Evolutionary conservation across 441 rosid species (phyloP), one percentile per base, ranked within the genome.

Genomic region (Populus trichocarpa): DNA sequence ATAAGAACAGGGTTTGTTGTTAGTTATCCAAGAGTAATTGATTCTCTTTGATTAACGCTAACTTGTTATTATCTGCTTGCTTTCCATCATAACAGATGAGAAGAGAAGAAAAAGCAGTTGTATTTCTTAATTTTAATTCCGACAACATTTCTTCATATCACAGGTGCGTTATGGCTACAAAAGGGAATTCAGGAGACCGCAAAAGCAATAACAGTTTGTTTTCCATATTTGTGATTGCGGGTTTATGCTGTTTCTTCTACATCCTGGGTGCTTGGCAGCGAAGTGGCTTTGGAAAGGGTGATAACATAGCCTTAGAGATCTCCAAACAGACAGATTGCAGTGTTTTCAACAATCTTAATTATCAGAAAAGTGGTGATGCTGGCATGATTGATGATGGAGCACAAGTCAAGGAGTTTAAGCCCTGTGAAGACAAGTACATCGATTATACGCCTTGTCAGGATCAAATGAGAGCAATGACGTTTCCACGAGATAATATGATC

Each of bases 401-500:
- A 22, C 88, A 86, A 73, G 74, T 84, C 8, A 87, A 92, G 76
- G 80, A 84, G 70, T 85, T 96, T 4, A 85, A 90, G 82, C 92
- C 97, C 0, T 96, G 99, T 61, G 79, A 72, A 13, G 78, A 88
- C 71, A 82, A 82, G 30, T 96, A 84, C 80, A 85, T 87, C 14
- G 98, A 96, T 81, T 96, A 89, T 84, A 94, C 99, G 0, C 99
- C 99, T 2, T 96, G 98, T 84, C 98, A 96, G 46, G 99, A 96
- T 79, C 99, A 96, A 82, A 84, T 22, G 67, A 91, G 97, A 3
- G 99, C 99, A 5, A 94, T 96, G 99, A 92, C 90, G 70, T 94
- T 96, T 82, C 97, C 99, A 0, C 91, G 99, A 79, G 93, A 93
- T 2, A 91, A 88, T 79, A 96, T 96, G 99, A 93, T 81, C 33